Evolutionary conservation across 352 stramenopile genomes (phyloP).

Genomic region (Phytophthora pisi): DNA sequence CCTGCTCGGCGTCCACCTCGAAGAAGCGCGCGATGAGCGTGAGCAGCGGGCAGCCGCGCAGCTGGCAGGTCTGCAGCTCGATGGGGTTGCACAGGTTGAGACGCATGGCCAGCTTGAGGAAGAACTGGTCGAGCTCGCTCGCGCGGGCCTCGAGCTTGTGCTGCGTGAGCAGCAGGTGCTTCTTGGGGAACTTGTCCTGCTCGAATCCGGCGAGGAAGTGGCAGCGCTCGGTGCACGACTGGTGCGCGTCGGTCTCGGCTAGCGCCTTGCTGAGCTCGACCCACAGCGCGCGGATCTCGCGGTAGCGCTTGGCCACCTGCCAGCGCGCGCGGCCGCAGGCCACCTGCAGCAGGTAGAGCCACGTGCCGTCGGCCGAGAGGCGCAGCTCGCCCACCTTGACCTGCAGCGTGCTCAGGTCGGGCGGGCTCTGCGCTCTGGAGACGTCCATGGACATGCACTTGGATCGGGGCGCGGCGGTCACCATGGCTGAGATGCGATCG

Average conservation of each 20-base stretch:
- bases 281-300: constrained; percentile 79
- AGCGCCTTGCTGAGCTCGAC: constrained; percentile 47
- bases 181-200: constrained; percentile 80
- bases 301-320: constrained; percentile 67
- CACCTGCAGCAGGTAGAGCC: constrained; percentile 74
- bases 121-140: constrained; percentile 61
- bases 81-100: constrained; percentile 65
- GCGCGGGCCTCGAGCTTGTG: constrained; percentile 62
- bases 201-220: constrained; percentile 75
- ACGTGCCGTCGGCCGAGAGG: constrained; percentile 59
- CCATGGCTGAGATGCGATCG: neutral
- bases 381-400: constrained; percentile 64
- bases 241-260: constrained; percentile 24
- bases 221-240: constrained; percentile 55
- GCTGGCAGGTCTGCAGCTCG: constrained; percentile 49
- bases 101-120: constrained; percentile 68
- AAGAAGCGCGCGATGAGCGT: constrained; percentile 58
- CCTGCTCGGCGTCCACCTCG: constrained; percentile 36
- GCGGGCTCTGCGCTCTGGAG: constrained; percentile 8
- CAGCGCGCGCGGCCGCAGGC: constrained; percentile 50
- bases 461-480: constrained; percentile 23
- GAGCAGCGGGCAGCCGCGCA: constrained; percentile 52
- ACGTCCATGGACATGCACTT: constrained; percentile 38
- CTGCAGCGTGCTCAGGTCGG: constrained; percentile 58
- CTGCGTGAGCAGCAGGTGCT: constrained; percentile 70